Base-by-base conservation (phyloP, 2,329 filamentous ascomycete genomes). In the Cyphellophora europaea region DNA sequence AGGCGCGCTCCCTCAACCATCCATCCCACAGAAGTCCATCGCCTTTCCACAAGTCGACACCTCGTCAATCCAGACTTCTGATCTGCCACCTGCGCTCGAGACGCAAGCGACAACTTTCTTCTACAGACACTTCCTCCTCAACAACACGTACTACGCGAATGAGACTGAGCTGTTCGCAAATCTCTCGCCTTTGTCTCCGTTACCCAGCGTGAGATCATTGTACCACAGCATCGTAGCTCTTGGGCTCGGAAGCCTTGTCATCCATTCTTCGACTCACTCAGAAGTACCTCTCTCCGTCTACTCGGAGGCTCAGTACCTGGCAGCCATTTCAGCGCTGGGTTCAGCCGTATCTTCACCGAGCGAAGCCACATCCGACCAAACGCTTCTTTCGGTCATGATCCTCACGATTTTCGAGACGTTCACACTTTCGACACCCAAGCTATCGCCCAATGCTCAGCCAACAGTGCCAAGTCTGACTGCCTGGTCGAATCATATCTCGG, bases 401-500 rank as follows among this genome's bases (percentile, higher is more conserved):
- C 14, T 32, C 15, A 19, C 12, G 6, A 19, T 32, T 6, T 21
- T 18, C 16, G 30, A 16, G 19, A 19, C 30, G 8, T 19, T 32
- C 16, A 12, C 15, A 8, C 4, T 11, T 12, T 8, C 8, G 10
- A 18, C 17, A 18, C 8, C 16, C 10, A 16, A 17, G 10, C n/a
- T n/a, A 8, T n/a, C 21, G 8, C 8, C 8, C n/a, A 8, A 8
- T 8, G 8, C 8, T 25, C 21, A 25, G 21, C 8, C 8, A n/a
- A 8, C 8, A 8, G 21, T 25, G 8, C 8, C 8, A 8, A 11
- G n/a, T n/a, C 31, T 44, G 44, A 32, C 10, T 17, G 11, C 8
- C 13, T 76, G 74, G 42, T 68, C 66, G 34, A 68, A 67, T 5
- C 76, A 80, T 50, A 66, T 78, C 30, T 62, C 69, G 46, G 76